Conservation (phyloP, 1,284 basidiomycete genomes). For the Athelia psychrophila region DNA sequence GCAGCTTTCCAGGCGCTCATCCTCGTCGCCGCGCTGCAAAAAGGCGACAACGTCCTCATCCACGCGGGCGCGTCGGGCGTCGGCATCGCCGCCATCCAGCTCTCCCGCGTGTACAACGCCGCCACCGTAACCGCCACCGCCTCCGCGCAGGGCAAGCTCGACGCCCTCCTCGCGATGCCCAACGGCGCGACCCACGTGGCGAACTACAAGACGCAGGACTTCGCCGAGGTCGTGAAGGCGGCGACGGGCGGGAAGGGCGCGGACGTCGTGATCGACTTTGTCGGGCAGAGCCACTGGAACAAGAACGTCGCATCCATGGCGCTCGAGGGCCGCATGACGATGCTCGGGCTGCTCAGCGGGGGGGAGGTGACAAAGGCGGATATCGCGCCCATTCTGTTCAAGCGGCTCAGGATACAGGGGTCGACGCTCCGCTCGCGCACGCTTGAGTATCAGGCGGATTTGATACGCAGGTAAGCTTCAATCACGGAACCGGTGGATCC, state of each 20-base stretch:
- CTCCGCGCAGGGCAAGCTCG: conserved; percentile 82
- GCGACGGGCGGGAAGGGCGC: conserved; percentile 68
- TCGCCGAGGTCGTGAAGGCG: conserved; percentile 64
- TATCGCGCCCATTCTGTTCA: conserved; percentile 72
- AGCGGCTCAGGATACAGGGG: conserved; percentile 88
- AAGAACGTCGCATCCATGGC: conserved; percentile 80
- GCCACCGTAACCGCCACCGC: conserved; percentile 81
- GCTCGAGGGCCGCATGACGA: conserved; percentile 76
- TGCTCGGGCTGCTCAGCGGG: conserved; percentile 71
- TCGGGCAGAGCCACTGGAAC: conserved; percentile 81
- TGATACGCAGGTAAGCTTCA: conserved; percentile 59
- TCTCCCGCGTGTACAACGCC: conserved; percentile 74
- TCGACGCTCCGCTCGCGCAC: conserved; percentile 83
- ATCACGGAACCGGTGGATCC: neutral
- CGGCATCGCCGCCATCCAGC: conserved; percentile 87
- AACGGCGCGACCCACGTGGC: conserved; percentile 71
- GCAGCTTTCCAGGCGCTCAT: conserved; percentile 83
- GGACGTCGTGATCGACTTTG: conserved; percentile 87
- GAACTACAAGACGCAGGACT: conserved; percentile 87
- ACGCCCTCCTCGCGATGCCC: conserved; percentile 67
- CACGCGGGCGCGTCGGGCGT: conserved; percentile 93
- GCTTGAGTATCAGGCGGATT: conserved; percentile 76
- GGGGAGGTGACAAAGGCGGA: conserved; percentile 36
- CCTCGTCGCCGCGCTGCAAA: conserved; percentile 65
- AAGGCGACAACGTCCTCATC: conserved; percentile 78